Percentiles rank a stretch among this genome's conserved stretches.
Evolutionary conservation across 177 flowering plant genomes (phyloP).

Genomic region (Vitis hybrid): DNA sequence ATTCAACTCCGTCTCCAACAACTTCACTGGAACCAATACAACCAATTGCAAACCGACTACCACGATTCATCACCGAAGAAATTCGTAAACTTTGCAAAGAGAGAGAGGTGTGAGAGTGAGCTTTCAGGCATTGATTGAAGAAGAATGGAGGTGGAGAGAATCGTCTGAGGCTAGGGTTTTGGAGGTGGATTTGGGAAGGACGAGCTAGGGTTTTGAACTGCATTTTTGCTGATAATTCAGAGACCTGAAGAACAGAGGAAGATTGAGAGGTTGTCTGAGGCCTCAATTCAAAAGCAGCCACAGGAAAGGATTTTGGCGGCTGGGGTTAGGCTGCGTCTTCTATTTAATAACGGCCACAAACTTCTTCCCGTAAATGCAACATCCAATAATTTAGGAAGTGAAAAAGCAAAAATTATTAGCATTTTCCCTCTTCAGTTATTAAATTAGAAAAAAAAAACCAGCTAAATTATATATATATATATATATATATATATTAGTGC

Average conservation of each 20-base stretch:
- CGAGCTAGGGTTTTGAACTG: slow-evolving; percentile 21
- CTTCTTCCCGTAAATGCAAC: too few relatives aligned
- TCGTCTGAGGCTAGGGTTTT: slow-evolving; percentile 5
- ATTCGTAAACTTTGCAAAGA: neutral
- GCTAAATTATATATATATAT: too few relatives aligned
- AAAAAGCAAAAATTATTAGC: too few relatives aligned
- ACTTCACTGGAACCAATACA: slow-evolving; percentile 24
- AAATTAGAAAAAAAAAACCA: too few relatives aligned
- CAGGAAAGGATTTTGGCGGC: too few relatives aligned
- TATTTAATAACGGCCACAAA: too few relatives aligned
- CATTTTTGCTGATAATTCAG: slow-evolving; percentile 14
- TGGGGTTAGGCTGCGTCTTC: too few relatives aligned
- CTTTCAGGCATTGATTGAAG: neutral
- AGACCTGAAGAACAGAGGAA: neutral
- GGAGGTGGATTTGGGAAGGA: slow-evolving; percentile 14
- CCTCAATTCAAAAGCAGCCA: too few relatives aligned
- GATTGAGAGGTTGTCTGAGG: too few relatives aligned
- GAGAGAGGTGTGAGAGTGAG: neutral
- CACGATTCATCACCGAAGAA: slow-evolving; percentile 2
- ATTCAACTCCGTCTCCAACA: neutral
- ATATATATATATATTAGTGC: too few relatives aligned
- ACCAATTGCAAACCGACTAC: neutral
- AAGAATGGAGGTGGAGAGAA: neutral
- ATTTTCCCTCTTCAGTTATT: too few relatives aligned
- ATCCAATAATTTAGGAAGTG: too few relatives aligned